phyloP scores from a whole-genome alignment of 2,329 filamentous ascomycete species.

The Colletotrichum higginsianum region DNA sequence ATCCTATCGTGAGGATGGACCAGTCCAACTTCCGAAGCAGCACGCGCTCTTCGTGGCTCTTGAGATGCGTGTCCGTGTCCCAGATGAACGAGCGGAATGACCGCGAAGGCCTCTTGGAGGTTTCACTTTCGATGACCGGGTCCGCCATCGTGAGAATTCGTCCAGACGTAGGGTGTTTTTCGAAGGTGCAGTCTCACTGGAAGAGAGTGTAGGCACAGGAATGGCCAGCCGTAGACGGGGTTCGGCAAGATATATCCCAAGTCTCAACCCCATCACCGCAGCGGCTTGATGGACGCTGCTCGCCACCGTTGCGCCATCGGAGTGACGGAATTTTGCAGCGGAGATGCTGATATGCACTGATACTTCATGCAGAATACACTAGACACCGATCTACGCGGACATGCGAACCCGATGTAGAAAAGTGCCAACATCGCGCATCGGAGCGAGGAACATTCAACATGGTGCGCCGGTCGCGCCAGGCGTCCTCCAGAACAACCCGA shows the following conservation, averaged over 20 bases:
- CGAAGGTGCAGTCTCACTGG: neutral
- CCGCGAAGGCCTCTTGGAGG: slow-evolving; percentile 15
- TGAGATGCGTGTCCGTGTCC: slow-evolving; percentile 49
- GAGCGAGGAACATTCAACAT: neutral
- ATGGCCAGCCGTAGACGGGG: neutral
- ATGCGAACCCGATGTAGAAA: slow-evolving; percentile 17
- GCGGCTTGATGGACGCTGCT: too few relatives aligned
- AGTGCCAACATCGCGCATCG: neutral
- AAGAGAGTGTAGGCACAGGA: too few relatives aligned
- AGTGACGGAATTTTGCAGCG: neutral
- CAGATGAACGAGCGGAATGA: slow-evolving; percentile 50
- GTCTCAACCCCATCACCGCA: neutral
- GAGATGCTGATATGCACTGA: slow-evolving; percentile 4
- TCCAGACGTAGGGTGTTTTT: too few relatives aligned
- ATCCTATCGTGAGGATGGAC: slow-evolving; percentile 42
- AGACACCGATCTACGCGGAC: slow-evolving; percentile 2
- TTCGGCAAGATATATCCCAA: neutral
- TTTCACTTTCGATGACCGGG: neutral
- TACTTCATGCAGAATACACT: neutral
- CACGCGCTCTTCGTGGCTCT: slow-evolving; percentile 45
- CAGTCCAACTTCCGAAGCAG: slow-evolving; percentile 48
- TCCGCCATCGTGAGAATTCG: slow-evolving; percentile 3
- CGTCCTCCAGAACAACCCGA: neutral
- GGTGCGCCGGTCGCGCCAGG: neutral
- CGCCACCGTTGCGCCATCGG: slow-evolving; percentile 15